Evolutionary conservation across 2,329 filamentous ascomycete species (phyloP), one percentile per base, ranked within the genome.

Genomic region (Trichoderma polysporum): DNA sequence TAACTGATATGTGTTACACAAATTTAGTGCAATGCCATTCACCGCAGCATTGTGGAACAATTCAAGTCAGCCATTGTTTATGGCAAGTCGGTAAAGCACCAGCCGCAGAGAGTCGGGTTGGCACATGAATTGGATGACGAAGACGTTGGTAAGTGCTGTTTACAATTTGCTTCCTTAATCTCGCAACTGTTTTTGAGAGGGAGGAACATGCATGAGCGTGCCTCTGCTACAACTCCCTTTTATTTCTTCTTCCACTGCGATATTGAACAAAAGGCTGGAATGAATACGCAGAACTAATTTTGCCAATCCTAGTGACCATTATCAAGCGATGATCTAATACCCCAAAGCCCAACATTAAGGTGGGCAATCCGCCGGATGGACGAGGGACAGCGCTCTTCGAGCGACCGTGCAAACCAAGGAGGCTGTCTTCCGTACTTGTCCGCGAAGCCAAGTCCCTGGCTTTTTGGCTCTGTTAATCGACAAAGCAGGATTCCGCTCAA

Each of bases 51-150:
- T 77, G 86, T 95, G 66, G 95, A 99, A 74, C 90, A 97, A 73
- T 99, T 99, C 85, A 96, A 94, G 81, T 88, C 90, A 69, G 95
- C 95, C 64, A 90, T 99, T 76, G 95, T 99, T 49, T 99, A 98
- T 79, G 95, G 95, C 73, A 95, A 94, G 78, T 97, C 94, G 66
- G 94, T 98, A 73, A 98, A 98, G 85, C 95, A 99, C 82, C 95
- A 98, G 81, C 95, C 95, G 71, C 95, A 99, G 82, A 88, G 94
- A 75, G 95, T 98, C 70, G 95, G 95, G 58, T 85, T 99, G 71
- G 83, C 87, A 62, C 95, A 99, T 78, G 93, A 97, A 83, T 85
- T 99, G 75, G 92, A 89, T 67, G 95, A 99, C 78, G 95, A 99
- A 82, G 95, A 99, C 82, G 97, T 99, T 80, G 92, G 92, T 94